Evolutionary conservation across 2,329 filamentous ascomycete species (phyloP).

Genomic region (Pyrenophora teres): DNA sequence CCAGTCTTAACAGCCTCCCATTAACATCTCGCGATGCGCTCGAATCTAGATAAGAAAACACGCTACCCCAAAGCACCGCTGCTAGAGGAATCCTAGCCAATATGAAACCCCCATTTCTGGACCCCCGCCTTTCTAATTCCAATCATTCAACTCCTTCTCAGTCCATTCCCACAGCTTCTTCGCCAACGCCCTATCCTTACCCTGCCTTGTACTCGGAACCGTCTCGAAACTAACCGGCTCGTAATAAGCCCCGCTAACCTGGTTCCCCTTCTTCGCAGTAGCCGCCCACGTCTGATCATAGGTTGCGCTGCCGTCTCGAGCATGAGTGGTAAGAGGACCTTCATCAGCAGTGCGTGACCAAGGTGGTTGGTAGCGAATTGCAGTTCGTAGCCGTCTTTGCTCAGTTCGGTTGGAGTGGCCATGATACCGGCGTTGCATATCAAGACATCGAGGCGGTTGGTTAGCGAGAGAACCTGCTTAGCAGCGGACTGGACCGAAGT

Average conservation of each 20-base stretch:
- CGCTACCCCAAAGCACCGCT: too few relatives aligned
- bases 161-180: conserved; percentile 48
- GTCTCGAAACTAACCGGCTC: conserved; percentile 35
- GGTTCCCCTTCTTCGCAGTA: conserved; percentile 34
- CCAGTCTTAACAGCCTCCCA: too few relatives aligned
- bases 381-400: conserved; percentile 50
- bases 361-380: conserved; percentile 59
- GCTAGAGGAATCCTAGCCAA: too few relatives aligned
- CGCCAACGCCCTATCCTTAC: conserved; percentile 33
- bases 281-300: conserved; percentile 52
- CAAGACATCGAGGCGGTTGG: conserved; percentile 51
- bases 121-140: not conserved
- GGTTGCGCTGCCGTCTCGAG: conserved; percentile 47
- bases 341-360: conserved; percentile 55
- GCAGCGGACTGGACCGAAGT: conserved; percentile 8
- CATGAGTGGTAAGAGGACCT: conserved; percentile 51
- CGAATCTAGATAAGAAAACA: too few relatives aligned
- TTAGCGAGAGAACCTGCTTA: conserved; percentile 31
- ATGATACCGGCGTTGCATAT: conserved; percentile 55
- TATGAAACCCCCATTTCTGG: too few relatives aligned
- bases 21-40: too few relatives aligned
- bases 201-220: conserved; percentile 25
- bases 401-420: conserved; percentile 43
- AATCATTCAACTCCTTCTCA: conserved; percentile 37
- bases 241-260: conserved; percentile 52